Percentiles rank a stretch among this genome's conserved stretches.
Conservation (phyloP, 805 yeast species). For the Lachancea mirantina region DNA sequence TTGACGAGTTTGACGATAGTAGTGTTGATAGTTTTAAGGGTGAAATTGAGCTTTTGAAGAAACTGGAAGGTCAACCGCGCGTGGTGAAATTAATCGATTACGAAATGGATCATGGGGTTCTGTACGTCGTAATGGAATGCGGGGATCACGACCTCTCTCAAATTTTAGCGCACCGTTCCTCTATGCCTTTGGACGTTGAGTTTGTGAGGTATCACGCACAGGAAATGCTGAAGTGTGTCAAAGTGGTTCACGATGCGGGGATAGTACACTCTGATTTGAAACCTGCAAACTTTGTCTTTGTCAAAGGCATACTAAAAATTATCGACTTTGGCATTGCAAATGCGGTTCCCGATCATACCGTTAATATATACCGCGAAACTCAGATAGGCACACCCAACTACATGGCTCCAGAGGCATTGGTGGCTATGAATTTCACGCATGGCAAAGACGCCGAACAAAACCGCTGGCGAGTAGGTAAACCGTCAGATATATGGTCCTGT, state of each 20-base stretch:
- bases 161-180: constrained; percentile 54
- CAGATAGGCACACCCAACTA: constrained; percentile 95
- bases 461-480: constrained; percentile 77
- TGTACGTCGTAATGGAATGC: constrained; percentile 84
- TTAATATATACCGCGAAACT: constrained; percentile 79
- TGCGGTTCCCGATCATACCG: constrained; percentile 86
- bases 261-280: constrained; percentile 78
- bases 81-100: constrained; percentile 76
- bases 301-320: constrained; percentile 74
- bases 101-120: constrained; percentile 54
- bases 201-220: constrained; percentile 74
- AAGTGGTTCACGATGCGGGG: constrained; percentile 80
- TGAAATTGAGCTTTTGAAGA: constrained; percentile 69
- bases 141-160: constrained; percentile 88
- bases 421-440: constrained; percentile 42
- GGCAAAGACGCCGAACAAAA: constrained; percentile 20
- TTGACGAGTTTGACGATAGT: constrained; percentile 72
- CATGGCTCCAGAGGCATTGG: constrained; percentile 95
- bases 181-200: constrained; percentile 51
- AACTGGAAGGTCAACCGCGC: constrained; percentile 52
- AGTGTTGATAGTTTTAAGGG: constrained; percentile 79
- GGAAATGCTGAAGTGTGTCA: constrained; percentile 74
- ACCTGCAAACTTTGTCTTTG: constrained; percentile 69
- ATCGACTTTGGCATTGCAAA: constrained; percentile 97
- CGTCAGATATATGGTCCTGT: constrained; percentile 97